phyloP scores from a whole-genome alignment of 176 grass and related monocot genomes.

The Triticum turgidum region DNA sequence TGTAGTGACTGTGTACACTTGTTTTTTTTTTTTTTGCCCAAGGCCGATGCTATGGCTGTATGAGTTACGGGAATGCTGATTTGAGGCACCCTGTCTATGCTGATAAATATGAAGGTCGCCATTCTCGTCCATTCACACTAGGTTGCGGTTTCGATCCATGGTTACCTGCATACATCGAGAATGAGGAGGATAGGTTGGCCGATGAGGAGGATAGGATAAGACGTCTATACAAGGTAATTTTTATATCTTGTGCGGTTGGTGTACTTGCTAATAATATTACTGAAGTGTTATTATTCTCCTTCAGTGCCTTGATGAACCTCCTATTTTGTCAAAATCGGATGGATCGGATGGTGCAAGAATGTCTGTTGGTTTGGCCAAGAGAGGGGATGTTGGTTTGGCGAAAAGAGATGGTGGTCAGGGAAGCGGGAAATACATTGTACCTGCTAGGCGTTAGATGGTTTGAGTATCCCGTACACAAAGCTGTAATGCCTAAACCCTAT shows the following conservation, averaged over 20 bases:
- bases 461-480: neutral
- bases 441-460: too few species aligned
- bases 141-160: neutral
- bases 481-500: too few species aligned
- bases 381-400: too few species aligned
- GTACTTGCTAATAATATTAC: neutral
- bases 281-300: neutral
- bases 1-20: neutral
- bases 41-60: neutral
- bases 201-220: neutral
- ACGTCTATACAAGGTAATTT: neutral
- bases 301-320: neutral
- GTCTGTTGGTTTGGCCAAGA: neutral
- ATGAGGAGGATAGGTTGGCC: neutral
- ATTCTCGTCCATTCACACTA: neutral
- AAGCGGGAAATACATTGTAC: neutral
- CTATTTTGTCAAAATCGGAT: neutral
- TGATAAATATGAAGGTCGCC: neutral
- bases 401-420: neutral
- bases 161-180: neutral
- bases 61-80: neutral
- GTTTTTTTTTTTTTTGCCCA: neutral
- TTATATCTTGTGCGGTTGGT: neutral
- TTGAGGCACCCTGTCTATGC: neutral
- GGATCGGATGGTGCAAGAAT: neutral